These are phyloP conservation scores for Pseudopyricularia javanii DNA, from an alignment of 2,329 filamentous ascomycete species.

Conservation along the genomic window DNA sequence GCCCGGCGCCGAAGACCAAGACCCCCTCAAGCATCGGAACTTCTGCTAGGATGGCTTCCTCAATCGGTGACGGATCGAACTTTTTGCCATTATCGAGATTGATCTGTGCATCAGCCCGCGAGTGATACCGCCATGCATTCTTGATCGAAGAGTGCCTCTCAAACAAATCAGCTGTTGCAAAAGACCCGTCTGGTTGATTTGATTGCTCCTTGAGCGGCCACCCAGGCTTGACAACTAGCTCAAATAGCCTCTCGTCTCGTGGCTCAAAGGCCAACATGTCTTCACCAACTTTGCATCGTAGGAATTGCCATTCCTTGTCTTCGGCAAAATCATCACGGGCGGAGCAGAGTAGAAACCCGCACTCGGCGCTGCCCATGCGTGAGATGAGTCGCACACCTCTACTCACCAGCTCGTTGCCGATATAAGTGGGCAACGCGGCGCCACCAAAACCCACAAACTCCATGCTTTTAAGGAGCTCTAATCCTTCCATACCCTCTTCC, in stretches of 20 bases:
- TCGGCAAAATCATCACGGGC: constrained; percentile 34
- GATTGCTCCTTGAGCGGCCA: constrained; percentile 50
- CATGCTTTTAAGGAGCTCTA: constrained; percentile 31
- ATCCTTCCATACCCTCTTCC: background rate
- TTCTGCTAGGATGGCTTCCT: constrained; percentile 36
- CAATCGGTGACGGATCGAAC: constrained; percentile 51
- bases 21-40: constrained; percentile 34
- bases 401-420: constrained; percentile 40
- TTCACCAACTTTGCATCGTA: background rate
- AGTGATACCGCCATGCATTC: constrained; percentile 50
- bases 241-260: constrained; percentile 27
- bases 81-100: constrained; percentile 56
- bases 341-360: constrained; percentile 52
- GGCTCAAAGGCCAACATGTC: constrained; percentile 25
- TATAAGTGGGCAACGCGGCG: constrained; percentile 37
- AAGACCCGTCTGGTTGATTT: constrained; percentile 47
- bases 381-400: constrained; percentile 44
- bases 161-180: constrained; percentile 52
- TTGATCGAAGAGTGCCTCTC: constrained; percentile 34
- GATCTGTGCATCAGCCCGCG: constrained; percentile 47
- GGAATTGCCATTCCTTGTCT: constrained; percentile 47
- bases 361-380: constrained; percentile 53
- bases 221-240: constrained; percentile 38
- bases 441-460: constrained; percentile 52
- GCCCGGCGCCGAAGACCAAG: constrained; percentile 48